Evolutionary conservation across 768 basidiomycete genomes (phyloP).

Genomic region (Macrocybe gigantea): DNA sequence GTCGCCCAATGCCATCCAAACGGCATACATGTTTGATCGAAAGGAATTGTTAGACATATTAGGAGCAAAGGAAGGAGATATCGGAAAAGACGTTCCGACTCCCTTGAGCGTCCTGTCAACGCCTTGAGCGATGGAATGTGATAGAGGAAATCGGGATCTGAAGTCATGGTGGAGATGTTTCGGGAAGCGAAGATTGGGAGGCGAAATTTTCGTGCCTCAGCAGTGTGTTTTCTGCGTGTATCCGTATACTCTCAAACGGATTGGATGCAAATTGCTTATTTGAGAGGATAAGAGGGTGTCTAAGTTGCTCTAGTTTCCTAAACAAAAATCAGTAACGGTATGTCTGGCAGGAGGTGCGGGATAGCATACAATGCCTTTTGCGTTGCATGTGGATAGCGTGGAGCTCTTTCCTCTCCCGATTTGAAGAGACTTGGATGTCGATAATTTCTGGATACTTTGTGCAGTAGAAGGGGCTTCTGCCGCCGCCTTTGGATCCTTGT

Average conservation of each 20-base stretch:
- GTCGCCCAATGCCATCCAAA: slow-evolving; percentile 61
- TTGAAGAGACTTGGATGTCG: slow-evolving; percentile 33
- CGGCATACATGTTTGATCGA: slow-evolving; percentile 63
- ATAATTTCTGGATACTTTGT: slow-evolving; percentile 15
- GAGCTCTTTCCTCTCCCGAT: slow-evolving; percentile 63
- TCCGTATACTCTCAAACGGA: slow-evolving; percentile 76
- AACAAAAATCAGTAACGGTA: neutral
- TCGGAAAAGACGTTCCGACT: slow-evolving; percentile 29
- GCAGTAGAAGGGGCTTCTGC: slow-evolving; percentile 11
- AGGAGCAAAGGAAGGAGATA: slow-evolving; percentile 55
- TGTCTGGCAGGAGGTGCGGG: slow-evolving; percentile 4
- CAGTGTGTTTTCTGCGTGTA: slow-evolving; percentile 74
- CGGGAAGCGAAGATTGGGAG: no score
- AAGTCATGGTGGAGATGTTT: no score
- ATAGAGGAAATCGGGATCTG: slow-evolving; percentile 5
- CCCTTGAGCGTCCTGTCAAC: slow-evolving; percentile 13
- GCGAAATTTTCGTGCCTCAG: slow-evolving; percentile 36
- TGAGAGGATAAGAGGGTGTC: slow-evolving; percentile 65
- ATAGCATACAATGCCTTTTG: slow-evolving; percentile 59
- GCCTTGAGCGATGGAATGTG: neutral
- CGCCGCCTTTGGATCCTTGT: slow-evolving; percentile 22
- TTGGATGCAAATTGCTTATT: slow-evolving; percentile 60
- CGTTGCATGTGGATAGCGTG: slow-evolving; percentile 59
- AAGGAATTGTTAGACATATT: slow-evolving; percentile 48
- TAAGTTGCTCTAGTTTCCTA: slow-evolving; percentile 61